phyloP scores from a whole-genome alignment of 805 yeast genomes.

The Candida andamanensis region DNA sequence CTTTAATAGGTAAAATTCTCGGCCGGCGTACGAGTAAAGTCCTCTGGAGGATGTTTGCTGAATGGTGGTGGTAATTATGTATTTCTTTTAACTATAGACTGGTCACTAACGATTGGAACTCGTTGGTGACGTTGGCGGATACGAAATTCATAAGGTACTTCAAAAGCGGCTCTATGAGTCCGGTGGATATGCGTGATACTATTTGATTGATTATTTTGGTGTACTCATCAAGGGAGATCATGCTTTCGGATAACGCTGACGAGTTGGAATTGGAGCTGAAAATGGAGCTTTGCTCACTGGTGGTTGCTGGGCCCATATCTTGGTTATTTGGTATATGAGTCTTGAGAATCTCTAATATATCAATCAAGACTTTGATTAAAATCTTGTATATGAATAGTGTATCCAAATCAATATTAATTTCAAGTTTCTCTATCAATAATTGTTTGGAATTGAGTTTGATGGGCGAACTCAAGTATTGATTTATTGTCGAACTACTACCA shows the following conservation, averaged over 20 bases:
- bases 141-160: conserved; percentile 27
- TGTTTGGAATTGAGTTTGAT: conserved; percentile 36
- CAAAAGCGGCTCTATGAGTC: conserved; percentile 36
- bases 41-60: conserved; percentile 32
- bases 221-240: conserved; percentile 29
- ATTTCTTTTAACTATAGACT: too few species aligned
- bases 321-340: conserved; percentile 16
- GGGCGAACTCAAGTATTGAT: conserved; percentile 26
- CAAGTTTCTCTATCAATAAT: conserved; percentile 39
- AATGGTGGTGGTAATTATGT: conserved; percentile 26
- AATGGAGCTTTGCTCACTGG: conserved; percentile 27
- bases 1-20: conserved; percentile 59
- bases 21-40: conserved; percentile 56
- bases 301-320: conserved; percentile 3
- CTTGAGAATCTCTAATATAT: conserved; percentile 22
- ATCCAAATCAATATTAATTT: conserved; percentile 38
- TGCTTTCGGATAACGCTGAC: conserved; percentile 19
- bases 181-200: conserved; percentile 24
- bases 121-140: conserved; percentile 22
- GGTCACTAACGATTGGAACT: conserved; percentile 24
- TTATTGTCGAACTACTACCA: conserved; percentile 8
- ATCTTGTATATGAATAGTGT: conserved; percentile 34
- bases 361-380: conserved; percentile 24
- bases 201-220: conserved; percentile 21
- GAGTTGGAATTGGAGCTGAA: conserved; percentile 26